phyloP scores from a whole-genome alignment of 164 flowering plant species.

The Piper betle region DNA sequence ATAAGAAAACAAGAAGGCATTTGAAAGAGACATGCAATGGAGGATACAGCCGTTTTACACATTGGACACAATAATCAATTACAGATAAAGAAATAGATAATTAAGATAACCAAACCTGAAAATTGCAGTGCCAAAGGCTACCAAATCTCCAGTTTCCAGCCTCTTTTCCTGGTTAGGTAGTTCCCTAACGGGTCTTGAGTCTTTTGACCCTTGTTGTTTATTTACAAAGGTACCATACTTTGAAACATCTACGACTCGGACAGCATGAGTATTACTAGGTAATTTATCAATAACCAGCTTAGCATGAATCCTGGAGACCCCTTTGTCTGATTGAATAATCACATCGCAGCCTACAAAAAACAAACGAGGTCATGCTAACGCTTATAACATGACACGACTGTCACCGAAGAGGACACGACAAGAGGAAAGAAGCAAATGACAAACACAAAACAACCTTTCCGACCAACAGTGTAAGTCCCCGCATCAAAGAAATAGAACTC shows the following conservation, averaged over 20 bases:
- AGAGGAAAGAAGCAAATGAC: not conserved
- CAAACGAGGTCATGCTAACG: not conserved
- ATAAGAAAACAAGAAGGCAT: not conserved
- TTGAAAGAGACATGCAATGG: no score
- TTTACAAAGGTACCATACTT: conserved; percentile 74
- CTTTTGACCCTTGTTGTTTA: conserved; percentile 25
- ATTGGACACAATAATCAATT: no score
- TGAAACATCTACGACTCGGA: conserved; percentile 58
- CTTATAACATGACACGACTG: not conserved
- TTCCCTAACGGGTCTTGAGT: conserved; percentile 47
- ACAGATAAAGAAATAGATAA: no score
- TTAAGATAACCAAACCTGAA: conserved; percentile 42
- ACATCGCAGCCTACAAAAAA: conserved; percentile 65
- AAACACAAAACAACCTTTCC: conserved; percentile 43
- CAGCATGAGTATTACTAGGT: conserved; percentile 22
- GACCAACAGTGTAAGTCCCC: conserved; percentile 70
- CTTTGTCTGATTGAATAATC: conserved; percentile 65
- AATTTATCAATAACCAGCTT: conserved; percentile 60
- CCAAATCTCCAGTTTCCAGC: conserved; percentile 54
- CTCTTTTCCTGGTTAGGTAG: conserved; percentile 41
- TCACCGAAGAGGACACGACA: not conserved
- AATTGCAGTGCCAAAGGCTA: conserved; percentile 68
- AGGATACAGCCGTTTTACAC: no score
- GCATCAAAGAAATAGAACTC: conserved; percentile 42
- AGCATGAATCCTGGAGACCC: conserved; percentile 79